Evolutionary conservation across 169 alveolate genomes (phyloP), one percentile per base, ranked within the genome.

Genomic region (Eimeria zaria): DNA sequence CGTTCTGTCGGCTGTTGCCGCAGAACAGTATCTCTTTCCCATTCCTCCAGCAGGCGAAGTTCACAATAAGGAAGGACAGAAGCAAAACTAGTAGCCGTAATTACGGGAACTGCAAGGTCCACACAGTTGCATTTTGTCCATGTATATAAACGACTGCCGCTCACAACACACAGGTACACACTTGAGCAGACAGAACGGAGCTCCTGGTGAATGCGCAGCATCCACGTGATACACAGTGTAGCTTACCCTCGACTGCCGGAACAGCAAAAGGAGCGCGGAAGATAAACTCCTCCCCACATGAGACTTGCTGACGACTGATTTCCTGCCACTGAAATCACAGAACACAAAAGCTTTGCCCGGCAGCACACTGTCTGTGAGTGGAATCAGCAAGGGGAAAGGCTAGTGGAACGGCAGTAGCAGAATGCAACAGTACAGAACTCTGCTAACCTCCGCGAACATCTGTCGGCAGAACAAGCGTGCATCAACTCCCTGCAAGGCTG

Each of bases 251-350:
- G 14, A 39, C 93, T 7, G 41, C 39, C 27, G 80, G 93, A 85
- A 36, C 76, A 20, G 51, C 62, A 30, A 20, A 58, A 4, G 81
- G 93, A 24, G 69, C n/a, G 30, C 93, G 93, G 81, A 85, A 85
- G 51, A 85, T 41, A 60, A 62, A 85, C 80, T 85, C 93, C 48
- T 58, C 93, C 81, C 93, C 80, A 39, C 93, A 85, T 4, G 93
- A 85, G 36, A 85, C 80, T 2, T 46, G 93, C 46, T 85, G 93
- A 46, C 58, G 93, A 85, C 93, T 67, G 30, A 85, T 62, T 85
- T 60, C 60, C 46, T 85, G 80, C 93, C 93, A 85, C 93, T 85
- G 93, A 60, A 30, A n/a, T 64, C 44, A 76, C 39, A 44, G 16
- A 76, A 76, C 48, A 39, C 81, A 71, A 71, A 71, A 36, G 71